These are phyloP conservation scores for Cytospora piceicola DNA, from an alignment of 2,329 filamentous ascomycete genomes.

Conservation along the genomic window DNA sequence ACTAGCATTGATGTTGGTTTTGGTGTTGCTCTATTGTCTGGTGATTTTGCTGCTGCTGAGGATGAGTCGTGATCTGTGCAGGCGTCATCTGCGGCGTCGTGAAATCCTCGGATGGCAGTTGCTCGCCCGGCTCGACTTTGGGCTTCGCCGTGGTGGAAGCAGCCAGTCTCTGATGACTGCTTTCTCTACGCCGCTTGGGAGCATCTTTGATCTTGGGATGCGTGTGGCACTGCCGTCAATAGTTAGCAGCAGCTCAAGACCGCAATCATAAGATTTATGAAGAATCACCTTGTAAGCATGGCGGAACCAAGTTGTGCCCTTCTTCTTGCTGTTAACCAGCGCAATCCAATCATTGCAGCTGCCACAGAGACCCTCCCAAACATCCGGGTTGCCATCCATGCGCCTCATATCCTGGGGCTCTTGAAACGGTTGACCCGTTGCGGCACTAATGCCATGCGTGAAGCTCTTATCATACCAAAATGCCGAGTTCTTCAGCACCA, in stretches of 20 bases:
- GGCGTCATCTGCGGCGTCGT: constrained; percentile 52
- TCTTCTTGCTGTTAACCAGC: constrained; percentile 84
- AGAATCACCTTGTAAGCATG: constrained; percentile 81
- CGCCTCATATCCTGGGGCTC: constrained; percentile 75
- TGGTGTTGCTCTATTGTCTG: constrained; percentile 31
- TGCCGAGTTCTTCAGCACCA: constrained; percentile 86
- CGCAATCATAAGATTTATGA: constrained; percentile 1
- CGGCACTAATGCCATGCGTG: constrained; percentile 82
- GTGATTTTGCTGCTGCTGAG: constrained; percentile 33
- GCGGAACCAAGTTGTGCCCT: constrained; percentile 89
- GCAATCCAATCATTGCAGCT: constrained; percentile 82
- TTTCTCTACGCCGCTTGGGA: constrained; percentile 69
- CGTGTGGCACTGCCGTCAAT: constrained; percentile 62
- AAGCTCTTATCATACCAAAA: constrained; percentile 96
- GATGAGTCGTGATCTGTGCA: constrained; percentile 29
- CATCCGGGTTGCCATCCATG: constrained; percentile 79
- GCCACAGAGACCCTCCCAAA: constrained; percentile 79
- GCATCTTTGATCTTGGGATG: constrained; percentile 74
- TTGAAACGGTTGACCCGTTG: constrained; percentile 78
- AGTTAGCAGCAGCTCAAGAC: constrained; percentile 24
- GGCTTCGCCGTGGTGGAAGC: constrained; percentile 51
- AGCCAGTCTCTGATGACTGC: constrained; percentile 53
- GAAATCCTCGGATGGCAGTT: constrained; percentile 33
- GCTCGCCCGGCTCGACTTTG: constrained; percentile 49
- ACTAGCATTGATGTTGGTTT: constrained; percentile 31